Evolutionary conservation across 768 basidiomycete genomes (phyloP).

Genomic region (Mycena galericulata): DNA sequence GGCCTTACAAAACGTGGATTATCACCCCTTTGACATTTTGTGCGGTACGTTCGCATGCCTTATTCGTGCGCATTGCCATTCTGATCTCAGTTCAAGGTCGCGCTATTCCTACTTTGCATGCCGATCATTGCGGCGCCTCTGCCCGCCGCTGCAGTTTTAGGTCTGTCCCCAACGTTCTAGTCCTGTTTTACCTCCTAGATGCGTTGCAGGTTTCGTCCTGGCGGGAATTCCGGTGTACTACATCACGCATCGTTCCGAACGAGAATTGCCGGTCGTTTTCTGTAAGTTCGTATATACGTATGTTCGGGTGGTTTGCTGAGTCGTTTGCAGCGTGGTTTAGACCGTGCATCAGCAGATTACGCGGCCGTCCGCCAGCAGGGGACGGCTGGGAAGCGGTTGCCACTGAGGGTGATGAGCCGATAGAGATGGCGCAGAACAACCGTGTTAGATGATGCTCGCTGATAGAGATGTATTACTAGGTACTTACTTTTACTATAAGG

Average conservation of each 20-base stretch:
- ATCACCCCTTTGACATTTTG: constrained; percentile 92
- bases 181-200: constrained; percentile 14
- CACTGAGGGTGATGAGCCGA: constrained; percentile 74
- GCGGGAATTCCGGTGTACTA: constrained; percentile 88
- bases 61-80: neutral
- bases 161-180: constrained; percentile 54
- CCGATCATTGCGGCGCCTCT: constrained; percentile 93
- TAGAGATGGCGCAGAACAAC: constrained; percentile 71
- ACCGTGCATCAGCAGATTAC: constrained; percentile 58
- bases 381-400: constrained; percentile 85
- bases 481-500: no score
- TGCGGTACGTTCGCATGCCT: constrained; percentile 63
- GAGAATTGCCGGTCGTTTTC: constrained; percentile 53
- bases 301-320: constrained; percentile 22
- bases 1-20: constrained; percentile 95
- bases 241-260: constrained; percentile 69
- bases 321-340: constrained; percentile 54
- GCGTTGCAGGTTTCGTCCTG: constrained; percentile 73
- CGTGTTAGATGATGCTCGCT: constrained; percentile 33
- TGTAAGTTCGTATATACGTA: constrained; percentile 49
- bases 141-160: constrained; percentile 88
- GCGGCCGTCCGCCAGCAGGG: constrained; percentile 63
- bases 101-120: constrained; percentile 92
- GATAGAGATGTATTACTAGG: constrained; percentile 25
- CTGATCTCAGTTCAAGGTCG: constrained; percentile 64